Evolutionary conservation across 768 basidiomycete species (phyloP), one percentile per base, ranked within the genome.

Genomic region (Tylopilus rubrobrunneus): DNA sequence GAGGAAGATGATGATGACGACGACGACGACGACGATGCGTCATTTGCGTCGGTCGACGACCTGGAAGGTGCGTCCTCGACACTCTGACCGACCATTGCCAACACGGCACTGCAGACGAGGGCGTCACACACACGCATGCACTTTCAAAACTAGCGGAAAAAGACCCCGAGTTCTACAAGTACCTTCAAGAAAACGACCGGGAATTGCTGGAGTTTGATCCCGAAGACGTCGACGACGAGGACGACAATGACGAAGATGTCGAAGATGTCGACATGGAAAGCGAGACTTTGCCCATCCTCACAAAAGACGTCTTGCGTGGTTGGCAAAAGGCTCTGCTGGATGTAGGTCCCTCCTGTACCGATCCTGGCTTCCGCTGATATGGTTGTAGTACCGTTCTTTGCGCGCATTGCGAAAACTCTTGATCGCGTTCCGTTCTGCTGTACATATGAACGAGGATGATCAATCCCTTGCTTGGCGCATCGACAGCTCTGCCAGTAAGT

Each of bases 81-180:
- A 12, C 1, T 6, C 34, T 14, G 9, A 33, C 7, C 3, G 19
- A 5, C 19, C 31, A 5, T 29, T n/a, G 25, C 52, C 39, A 59
- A 37, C 31, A 39, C 47, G 25, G 50, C 44, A 23, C 23, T 41
- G 28, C 67, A 86, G 89, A 87, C 49, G 87, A 89, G 52, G 91
- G 87, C 23, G 75, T 76, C 49, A 71, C 76, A 5, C 96, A 98
- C 75, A 73, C 92, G 55, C 70, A 84, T 43, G 89, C 96, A 51
- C 80, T 99, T 14, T 85, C 89, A 37, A 86, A 89, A 65, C 81
- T 99, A 34, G 91, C 91, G 2, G 89, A 96, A 71, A 93, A 92
- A 68, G 96, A 99, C 69, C 96, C 96, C n/a, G 96, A 97, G 66
- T 99, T 98, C 74, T 99, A 84, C 86, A 92, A 95, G 72, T 99